Base-by-base conservation (phyloP, 768 basidiomycete species). In the Gymnopilus junonius region DNA sequence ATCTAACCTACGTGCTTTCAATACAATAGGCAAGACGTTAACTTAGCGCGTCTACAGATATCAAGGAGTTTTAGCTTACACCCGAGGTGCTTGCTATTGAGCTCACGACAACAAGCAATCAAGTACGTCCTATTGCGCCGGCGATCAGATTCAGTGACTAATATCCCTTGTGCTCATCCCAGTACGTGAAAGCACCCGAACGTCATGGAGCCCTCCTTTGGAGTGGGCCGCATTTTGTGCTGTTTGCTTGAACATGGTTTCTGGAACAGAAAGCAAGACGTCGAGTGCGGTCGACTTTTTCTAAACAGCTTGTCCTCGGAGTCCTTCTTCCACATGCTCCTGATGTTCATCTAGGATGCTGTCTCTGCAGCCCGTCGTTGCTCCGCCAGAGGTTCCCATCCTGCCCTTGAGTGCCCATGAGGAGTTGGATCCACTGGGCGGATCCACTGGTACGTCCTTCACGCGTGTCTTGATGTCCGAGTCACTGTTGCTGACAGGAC, bases 181-280 rank as follows among this genome's bases (percentile, higher is more conserved):
- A 97, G 95, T 94, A 67, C 93, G 97, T 67, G 96, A 98, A 78
- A 97, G 85, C 78, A 94, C 89, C 59, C 97, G 37, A 99, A 98
- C 76, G 97, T 99, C 76, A 97, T 99, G 75, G 97, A 98, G 75
- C 96, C 97, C 21, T 99, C 97, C 4, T 97, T 98, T 77, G 97
- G 97, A 63, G 87, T 99, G 67, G 97, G 97, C 58, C 94, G 97
- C 58, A 97, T 99, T 70, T 82, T 98, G 48, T 98, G 98, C 76
- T 88, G 87, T 29, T 83, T 99, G 55, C 87, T 99, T 34, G 97
- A 99, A 76, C 97, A 99, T 81, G 88, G 86, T 70, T 99, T 90
- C 83, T 99, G 97, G 97, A 87, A 87, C 63, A 88, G 97, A 73
- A 95, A 94, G 72, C 87, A 93, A 70, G 97, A 98, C 75, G 80